Percentiles rank a stretch among this genome's conserved stretches.
Evolutionary conservation across 331 rosid genomes (phyloP).

Genomic region (Quercus tomentella): DNA sequence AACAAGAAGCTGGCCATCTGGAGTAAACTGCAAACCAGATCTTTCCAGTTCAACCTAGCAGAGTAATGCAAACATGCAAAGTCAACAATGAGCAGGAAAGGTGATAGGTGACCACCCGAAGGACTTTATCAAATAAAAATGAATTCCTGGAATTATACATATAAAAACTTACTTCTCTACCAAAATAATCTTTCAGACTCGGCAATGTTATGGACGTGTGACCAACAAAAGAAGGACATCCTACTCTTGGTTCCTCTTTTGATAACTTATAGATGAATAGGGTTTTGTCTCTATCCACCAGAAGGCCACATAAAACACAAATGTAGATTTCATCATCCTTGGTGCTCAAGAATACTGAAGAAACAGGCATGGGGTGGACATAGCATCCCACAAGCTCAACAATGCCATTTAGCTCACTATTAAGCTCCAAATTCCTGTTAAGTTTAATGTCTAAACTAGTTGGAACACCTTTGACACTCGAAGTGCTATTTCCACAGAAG

Average conservation of each 20-base stretch:
- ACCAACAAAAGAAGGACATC: conserved; percentile 68
- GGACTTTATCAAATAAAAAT: not conserved
- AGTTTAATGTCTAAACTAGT: conserved; percentile 29
- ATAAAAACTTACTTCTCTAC: conserved; percentile 59
- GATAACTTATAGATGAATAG: conserved; percentile 60
- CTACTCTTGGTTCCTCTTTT: conserved; percentile 43
- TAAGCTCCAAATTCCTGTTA: conserved; percentile 25
- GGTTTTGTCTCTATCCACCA: conserved; percentile 39
- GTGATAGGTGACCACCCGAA: not conserved
- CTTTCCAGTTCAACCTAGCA: conserved; percentile 56
- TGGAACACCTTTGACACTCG: conserved; percentile 26
- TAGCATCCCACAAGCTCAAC: conserved; percentile 70
- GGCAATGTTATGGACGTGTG: conserved; percentile 57
- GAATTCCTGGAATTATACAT: conserved; percentile 5
- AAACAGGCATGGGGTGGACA: conserved; percentile 68
- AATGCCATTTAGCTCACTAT: conserved; percentile 34
- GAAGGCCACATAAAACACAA: conserved; percentile 64
- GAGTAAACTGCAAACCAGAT: conserved; percentile 67
- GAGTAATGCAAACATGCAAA: not conserved
- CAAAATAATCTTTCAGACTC: conserved; percentile 37
- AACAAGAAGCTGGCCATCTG: conserved; percentile 66
- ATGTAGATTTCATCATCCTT: conserved; percentile 47
- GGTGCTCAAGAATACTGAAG: conserved; percentile 48
- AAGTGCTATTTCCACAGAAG: conserved; percentile 27
- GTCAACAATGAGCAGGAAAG: conserved; percentile 1